These are phyloP conservation scores for Xylaria sp. DNA, from an alignment of 2,329 filamentous ascomycete species.

Conservation along the genomic window DNA sequence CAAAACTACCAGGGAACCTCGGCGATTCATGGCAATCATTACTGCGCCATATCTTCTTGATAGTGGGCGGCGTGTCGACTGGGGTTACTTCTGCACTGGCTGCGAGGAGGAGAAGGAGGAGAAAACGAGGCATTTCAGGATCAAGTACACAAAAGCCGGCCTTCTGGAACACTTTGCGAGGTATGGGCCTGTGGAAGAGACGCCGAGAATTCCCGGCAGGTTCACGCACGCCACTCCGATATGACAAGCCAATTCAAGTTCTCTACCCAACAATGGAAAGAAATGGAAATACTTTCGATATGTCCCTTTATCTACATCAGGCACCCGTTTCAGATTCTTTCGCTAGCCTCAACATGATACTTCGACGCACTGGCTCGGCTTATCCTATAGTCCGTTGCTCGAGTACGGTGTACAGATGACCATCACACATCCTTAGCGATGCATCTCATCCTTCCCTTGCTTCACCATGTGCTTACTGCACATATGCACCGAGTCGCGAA, in stretches of 20 bases:
- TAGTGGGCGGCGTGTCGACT: conserved; percentile 7
- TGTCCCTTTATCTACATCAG: conserved; percentile 6
- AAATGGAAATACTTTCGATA: conserved; percentile 11
- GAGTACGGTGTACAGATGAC: background rate
- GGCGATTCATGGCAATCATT: conserved; percentile 23
- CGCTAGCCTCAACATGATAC: background rate
- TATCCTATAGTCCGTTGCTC: background rate
- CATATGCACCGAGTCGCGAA: background rate
- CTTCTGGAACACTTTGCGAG: conserved; percentile 4
- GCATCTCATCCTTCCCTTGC: conserved; percentile 16
- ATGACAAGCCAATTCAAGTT: conserved; percentile 15
- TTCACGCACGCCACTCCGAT: no score
- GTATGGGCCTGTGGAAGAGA: no score
- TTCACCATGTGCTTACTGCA: conserved; percentile 14
- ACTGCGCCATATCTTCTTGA: conserved; percentile 10
- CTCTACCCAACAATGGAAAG: conserved; percentile 9
- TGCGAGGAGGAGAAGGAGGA: conserved; percentile 17
- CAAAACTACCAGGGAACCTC: conserved; percentile 20
- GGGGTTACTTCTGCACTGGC: conserved; percentile 24
- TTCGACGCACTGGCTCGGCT: background rate
- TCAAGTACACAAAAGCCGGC: conserved; percentile 19
- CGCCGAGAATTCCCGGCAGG: no score
- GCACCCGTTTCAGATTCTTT: conserved; percentile 11
- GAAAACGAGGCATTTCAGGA: conserved; percentile 25
- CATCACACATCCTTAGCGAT: conserved; percentile 13